phyloP scores from a whole-genome alignment of 805 yeast species.

The Teunomyces kruisii region DNA sequence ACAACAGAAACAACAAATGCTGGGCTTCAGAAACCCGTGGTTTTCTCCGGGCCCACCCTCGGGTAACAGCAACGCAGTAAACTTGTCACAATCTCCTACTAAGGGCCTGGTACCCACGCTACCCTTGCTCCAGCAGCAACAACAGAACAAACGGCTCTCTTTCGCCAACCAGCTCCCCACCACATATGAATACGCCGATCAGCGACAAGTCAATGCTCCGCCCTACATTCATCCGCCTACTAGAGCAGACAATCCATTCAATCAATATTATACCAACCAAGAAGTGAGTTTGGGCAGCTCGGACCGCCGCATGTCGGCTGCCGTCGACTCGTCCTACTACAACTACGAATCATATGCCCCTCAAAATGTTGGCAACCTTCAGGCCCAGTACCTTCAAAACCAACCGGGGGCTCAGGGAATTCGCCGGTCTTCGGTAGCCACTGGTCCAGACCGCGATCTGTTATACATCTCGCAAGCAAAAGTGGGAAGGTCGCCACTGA shows the following conservation, averaged over 20 bases:
- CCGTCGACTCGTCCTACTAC: constrained; percentile 28
- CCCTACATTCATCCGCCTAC: constrained; percentile 44
- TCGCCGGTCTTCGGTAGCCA: constrained; percentile 9
- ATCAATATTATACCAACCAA: constrained; percentile 40
- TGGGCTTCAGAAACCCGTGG: constrained; percentile 48
- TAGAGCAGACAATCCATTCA: constrained; percentile 46
- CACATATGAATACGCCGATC: constrained; percentile 46
- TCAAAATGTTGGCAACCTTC: constrained; percentile 3
- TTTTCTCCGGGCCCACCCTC: constrained; percentile 25
- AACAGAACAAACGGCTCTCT: constrained; percentile 27
- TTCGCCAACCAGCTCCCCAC: constrained; percentile 49
- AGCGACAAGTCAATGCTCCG: constrained; percentile 18
- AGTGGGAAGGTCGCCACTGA: constrained; percentile 28
- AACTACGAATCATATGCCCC: constrained; percentile 13
- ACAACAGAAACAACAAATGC: constrained; percentile 9
- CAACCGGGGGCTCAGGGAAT: constrained; percentile 4
- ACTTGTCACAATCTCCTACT: constrained; percentile 26
- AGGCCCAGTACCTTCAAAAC: constrained; percentile 11
- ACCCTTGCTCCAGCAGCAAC: constrained; percentile 24
- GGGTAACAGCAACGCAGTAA: constrained; percentile 7
- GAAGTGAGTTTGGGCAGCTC: constrained; percentile 30
- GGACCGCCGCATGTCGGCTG: constrained; percentile 40
- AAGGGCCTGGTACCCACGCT: constrained; percentile 19
- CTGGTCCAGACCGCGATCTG: constrained; percentile 7
- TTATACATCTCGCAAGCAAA: constrained; percentile 14